Evolutionary conservation across 495 filamentous ascomycete genomes (phyloP), one percentile per base, ranked within the genome.

Genomic region (Neurospora sublineolata): DNA sequence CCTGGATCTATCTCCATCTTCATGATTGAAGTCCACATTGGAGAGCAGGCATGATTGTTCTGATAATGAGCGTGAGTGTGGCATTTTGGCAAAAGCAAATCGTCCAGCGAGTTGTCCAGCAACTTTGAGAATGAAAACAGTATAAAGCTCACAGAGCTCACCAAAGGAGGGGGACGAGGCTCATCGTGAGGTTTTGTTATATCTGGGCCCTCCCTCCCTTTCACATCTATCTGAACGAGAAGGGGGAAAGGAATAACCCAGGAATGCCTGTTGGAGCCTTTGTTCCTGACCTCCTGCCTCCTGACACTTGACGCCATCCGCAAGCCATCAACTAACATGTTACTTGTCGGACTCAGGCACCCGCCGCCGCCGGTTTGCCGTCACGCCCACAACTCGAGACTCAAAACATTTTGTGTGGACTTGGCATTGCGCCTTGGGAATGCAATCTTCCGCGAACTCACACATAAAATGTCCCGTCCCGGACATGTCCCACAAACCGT

Each of bases 21-120:
- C 12, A 3, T 60, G 52, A 33, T 27, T 16, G 14, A 33, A 60
- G 5, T 33, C 12, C 27, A 7, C 23, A 33, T 60, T 60, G 27
- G 52, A 8, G 27, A 60, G 52, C 5, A 60, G 27, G 6, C 52
- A 60, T 60, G 52, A 60, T 60, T 60, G 52, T 33, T 60, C 52
- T 60, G 52, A 33, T 18, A 60, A 33, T 16, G 52, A 60, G 52
- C 52, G 52, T 18, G 52, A 60, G 52, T 60, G 52, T 73, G 42
- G 33, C 10, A 80, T 67, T 46, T 72, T 71, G 74, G 69, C 37
- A 27, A 71, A 8, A 9, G 11, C 11, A 30, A 60, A 60, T 60
- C 52, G 23, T 23, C 23, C 52, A 60, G 52, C 52, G 6, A 60
- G 27, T 60, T 18, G 52, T 33, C 27, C 23, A 60, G 52, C 52